phyloP scores from a whole-genome alignment of 805 yeast species.

The Sugiyamaella valdiviana region DNA sequence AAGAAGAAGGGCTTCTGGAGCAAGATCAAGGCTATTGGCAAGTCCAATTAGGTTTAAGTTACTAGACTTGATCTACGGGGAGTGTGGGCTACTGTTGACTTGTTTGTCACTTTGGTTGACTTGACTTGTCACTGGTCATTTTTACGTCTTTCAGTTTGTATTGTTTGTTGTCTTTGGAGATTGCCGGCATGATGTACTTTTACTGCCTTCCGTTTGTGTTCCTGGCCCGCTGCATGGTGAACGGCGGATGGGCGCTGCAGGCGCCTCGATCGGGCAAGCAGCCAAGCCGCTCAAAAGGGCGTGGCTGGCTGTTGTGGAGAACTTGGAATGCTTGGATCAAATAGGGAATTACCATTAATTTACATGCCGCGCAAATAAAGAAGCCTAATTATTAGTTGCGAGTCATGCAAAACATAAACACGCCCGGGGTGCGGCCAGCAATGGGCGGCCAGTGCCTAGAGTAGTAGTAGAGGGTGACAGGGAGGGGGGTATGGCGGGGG shows the following conservation, averaged over 20 bases:
- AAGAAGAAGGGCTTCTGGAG: constrained; percentile 4
- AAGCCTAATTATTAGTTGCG: background rate
- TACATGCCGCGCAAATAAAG: background rate
- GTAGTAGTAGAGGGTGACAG: background rate
- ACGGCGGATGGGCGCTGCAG: background rate
- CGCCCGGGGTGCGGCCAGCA: background rate
- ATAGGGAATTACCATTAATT: background rate
- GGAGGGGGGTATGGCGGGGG: no score
- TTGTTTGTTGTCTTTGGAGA: background rate
- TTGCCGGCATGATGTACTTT: background rate
- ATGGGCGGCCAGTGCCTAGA: background rate
- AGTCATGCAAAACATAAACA: background rate
- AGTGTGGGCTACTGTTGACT: background rate
- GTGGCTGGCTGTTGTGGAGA: background rate
- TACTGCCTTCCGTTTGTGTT: background rate
- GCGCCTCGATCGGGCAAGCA: background rate
- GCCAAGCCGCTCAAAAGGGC: background rate
- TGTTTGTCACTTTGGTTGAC: background rate
- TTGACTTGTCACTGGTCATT: background rate
- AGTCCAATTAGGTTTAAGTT: constrained; percentile 4
- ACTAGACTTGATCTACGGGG: no score
- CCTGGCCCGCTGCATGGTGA: background rate
- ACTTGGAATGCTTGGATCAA: background rate
- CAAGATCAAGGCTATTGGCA: constrained; percentile 3
- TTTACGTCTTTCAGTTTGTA: background rate